These are phyloP conservation scores for Ogataea ganodermae DNA, from an alignment of 805 yeast species.

Conservation along the genomic window DNA sequence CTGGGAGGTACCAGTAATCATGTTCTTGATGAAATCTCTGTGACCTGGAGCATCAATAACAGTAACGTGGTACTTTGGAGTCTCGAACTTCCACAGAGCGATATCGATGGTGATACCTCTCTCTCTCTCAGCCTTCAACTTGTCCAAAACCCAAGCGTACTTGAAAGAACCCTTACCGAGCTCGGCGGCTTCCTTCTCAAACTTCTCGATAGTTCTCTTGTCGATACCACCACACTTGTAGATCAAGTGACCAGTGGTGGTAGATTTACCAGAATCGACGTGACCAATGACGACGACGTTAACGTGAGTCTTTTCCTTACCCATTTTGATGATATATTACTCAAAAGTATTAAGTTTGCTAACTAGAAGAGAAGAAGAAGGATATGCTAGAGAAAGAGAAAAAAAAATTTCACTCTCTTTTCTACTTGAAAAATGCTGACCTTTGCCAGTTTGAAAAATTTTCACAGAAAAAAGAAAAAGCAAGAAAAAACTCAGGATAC, in stretches of 20 bases:
- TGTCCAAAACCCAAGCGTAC: conserved; percentile 97
- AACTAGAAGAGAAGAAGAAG: not conserved
- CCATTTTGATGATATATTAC: conserved; percentile 41
- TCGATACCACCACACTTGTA: conserved; percentile 99
- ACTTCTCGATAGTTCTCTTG: conserved; percentile 98
- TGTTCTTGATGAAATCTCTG: conserved; percentile 95
- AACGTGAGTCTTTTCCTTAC: conserved; percentile 96
- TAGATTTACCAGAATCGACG: conserved; percentile 99
- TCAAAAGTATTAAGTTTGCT: not conserved
- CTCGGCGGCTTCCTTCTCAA: conserved; percentile 97
- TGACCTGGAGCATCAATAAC: conserved; percentile 96
- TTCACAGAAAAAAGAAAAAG: not conserved
- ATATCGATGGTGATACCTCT: conserved; percentile 97
- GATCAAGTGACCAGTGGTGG: conserved; percentile 99
- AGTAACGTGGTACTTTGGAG: conserved; percentile 86
- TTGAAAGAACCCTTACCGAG: conserved; percentile 97
- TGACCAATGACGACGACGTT: conserved; percentile 99
- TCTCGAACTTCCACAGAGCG: conserved; percentile 91
- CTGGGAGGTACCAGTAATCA: conserved; percentile 94
- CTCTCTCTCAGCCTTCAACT: conserved; percentile 69
- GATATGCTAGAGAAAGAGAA: not conserved
- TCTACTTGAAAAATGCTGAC: not conserved
- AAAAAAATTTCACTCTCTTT: not conserved
- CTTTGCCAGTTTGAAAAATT: not conserved
- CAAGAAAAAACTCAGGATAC: not conserved